These are phyloP conservation scores for Chlamydomonas urium DNA, from an alignment of 139 green algal genomes.

Conservation along the genomic window DNA sequence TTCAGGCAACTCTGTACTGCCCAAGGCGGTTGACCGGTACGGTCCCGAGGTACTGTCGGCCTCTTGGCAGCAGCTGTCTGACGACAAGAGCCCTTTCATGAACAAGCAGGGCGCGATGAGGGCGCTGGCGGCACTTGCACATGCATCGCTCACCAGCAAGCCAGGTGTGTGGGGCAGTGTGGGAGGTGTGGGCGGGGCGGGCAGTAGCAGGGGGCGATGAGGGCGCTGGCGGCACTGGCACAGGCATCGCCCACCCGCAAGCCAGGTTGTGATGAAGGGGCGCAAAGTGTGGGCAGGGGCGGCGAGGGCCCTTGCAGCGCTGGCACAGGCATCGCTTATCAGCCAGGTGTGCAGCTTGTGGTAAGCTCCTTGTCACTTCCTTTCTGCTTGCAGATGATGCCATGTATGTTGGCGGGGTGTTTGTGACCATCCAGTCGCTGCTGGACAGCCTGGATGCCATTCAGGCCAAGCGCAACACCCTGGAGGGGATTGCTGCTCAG, in stretches of 20 bases:
- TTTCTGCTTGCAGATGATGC: constrained; percentile 36
- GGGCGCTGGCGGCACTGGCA: too few species aligned
- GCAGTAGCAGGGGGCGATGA: background rate
- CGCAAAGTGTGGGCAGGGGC: too few species aligned
- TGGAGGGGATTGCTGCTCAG: constrained; percentile 1
- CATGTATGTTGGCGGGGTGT: constrained; percentile 35
- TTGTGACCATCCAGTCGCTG: constrained; percentile 31
- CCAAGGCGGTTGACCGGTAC: constrained; percentile 39
- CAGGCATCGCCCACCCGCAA: too few species aligned
- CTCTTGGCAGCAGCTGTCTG: constrained; percentile 26
- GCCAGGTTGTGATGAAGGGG: too few species aligned
- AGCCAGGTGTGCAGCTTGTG: too few species aligned
- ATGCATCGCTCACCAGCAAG: constrained; percentile 30
- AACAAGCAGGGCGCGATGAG: constrained; percentile 36
- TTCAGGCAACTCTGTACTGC: constrained; percentile 9
- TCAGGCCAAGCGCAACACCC: background rate
- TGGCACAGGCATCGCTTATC: too few species aligned
- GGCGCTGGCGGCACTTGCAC: constrained; percentile 32
- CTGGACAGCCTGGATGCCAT: constrained; percentile 28
- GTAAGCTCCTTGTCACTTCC: too few species aligned
- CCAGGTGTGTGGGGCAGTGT: constrained; percentile 35
- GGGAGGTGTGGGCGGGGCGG: background rate
- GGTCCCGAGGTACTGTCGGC: constrained; percentile 27
- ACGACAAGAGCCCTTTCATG: constrained; percentile 29
- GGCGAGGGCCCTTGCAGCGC: too few species aligned